Percentiles rank a stretch among this genome's conserved stretches.
These are phyloP conservation scores for Colletotrichum lini DNA, from an alignment of 2,329 filamentous ascomycete genomes.

Conservation along the genomic window DNA sequence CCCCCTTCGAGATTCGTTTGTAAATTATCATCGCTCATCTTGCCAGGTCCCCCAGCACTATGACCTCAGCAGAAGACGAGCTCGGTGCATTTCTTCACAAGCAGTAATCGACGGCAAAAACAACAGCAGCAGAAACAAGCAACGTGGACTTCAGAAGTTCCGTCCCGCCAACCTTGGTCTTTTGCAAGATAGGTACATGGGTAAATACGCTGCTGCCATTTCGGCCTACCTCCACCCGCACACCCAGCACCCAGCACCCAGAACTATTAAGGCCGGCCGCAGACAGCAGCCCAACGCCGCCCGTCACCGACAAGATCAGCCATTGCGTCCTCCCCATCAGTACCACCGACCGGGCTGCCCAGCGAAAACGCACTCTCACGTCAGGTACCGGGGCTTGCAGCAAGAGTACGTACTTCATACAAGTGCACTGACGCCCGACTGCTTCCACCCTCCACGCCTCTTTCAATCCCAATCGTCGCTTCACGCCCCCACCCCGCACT, in stretches of 20 bases:
- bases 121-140: neutral
- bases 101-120: slow-evolving; percentile 9
- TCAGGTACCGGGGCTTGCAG: slow-evolving; percentile 12
- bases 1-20: neutral
- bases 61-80: slow-evolving; percentile 41
- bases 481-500: slow-evolving; percentile 40
- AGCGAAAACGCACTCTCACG: neutral
- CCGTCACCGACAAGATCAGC: slow-evolving; percentile 10
- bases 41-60: slow-evolving; percentile 33
- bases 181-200: neutral
- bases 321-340: slow-evolving; percentile 20
- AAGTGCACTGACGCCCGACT: slow-evolving; percentile 31
- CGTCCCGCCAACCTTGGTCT: neutral
- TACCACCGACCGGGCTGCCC: slow-evolving; percentile 16
- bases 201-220: neutral
- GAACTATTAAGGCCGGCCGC: slow-evolving; percentile 20
- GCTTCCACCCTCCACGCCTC: slow-evolving; percentile 15
- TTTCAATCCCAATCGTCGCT: slow-evolving; percentile 26
- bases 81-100: slow-evolving; percentile 22
- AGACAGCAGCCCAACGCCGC: slow-evolving; percentile 32
- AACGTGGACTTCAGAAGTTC: neutral
- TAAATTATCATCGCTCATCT: slow-evolving; percentile 24
- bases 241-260: neutral
- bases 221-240: slow-evolving; percentile 6
- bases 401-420: slow-evolving; percentile 33